Base-by-base conservation (phyloP, 2,329 filamentous ascomycete genomes). In the Capronia americana region DNA sequence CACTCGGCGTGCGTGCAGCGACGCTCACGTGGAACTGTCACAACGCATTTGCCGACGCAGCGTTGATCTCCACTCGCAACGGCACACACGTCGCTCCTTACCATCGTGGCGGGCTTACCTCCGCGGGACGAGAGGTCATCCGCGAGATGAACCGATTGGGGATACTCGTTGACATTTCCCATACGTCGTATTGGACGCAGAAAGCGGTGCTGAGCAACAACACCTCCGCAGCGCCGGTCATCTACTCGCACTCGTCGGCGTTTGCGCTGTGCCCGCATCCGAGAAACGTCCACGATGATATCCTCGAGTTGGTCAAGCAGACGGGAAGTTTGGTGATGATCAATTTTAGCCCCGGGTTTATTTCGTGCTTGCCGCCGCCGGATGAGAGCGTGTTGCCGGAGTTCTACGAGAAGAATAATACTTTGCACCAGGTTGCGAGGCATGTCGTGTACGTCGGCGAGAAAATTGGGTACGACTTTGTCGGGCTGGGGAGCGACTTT, bases 11-110 rank as follows among this genome's bases (percentile, higher is more conserved):
- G 4, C 88, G 92, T 57, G 97, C 97, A 74, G 89, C 90, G 20
- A 97, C 93, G 0, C 81, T 98, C 17, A 97, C 92, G 1, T 94
- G 96, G 82, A 96, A 96, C 77, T 97, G 93, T 79, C 92, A 96
- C 78, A 98, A 97, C 79, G 86, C 83, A 57, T 97, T 91, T 77
- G 92, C 93, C 57, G 94, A 97, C 76, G 91, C 93, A 3, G 93
- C 93, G 2, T 78, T 95, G 5, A 82, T 90, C 68, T 61, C 57
- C 12, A 61, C 60, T 11, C 61, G 58, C 64, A 75, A 23, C 60
- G 75, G 73, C 61, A 76, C 69, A 41, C 76, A 67, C 8, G 75
- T 81, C 0, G 79, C 80, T 23, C 82, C 74, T 50, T 74, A 77
- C 14, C 72, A 75, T 46, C 79, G 77, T 82, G 86, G 66, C 77